Base-by-base conservation (phyloP, 305 asterid genomes). In the Fraxinus sp. region DNA sequence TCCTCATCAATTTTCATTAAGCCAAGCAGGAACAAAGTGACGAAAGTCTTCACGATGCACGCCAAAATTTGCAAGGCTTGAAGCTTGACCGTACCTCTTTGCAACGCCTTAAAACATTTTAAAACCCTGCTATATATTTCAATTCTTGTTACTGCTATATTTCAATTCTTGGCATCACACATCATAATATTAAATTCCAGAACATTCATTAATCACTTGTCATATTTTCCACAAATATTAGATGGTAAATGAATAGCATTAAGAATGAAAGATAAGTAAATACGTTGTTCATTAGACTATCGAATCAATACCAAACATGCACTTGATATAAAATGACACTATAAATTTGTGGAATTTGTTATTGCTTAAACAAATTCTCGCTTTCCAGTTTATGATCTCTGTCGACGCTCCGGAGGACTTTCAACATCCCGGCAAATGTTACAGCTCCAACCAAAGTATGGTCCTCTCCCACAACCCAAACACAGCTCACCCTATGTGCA, bases 401-500 rank as follows among this genome's bases (percentile, higher is more conserved):
- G 2, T 87, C 83, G 32, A 85, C n/a, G 70, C 82, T 86, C 83
- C 88, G 84, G 81, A 95, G 89, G 82, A 91, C 95, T 55, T 87
- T 86, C 80, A 93, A 81, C 78, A 95, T 89, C 71, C 90, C 90
- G 35, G 90, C 89, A 86, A 91, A 90, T 0, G 95, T 91, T 20
- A 95, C 96, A 16, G 80, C 83, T 72, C 98, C 98, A 16, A 90
- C 90, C 84, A 93, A 68, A 41, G 89, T 87, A 46, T 84, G 87
- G 59, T 91, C 96, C 8, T 86, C 91, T 52, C 89, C 92, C 80
- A 92, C 96, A 74, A 95, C 98, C 98, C 98, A 95, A 7, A 92
- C 87, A 7, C 92, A 91, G 75, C 87, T 90, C 18, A 85, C 95
- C 1, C 97, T 95, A 77, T 91, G 93, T 0, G 98, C 89, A 13